Evolutionary conservation across 176 grass and related monocot genomes (phyloP), one percentile per base, ranked within the genome.

Genomic region (Eleusine indica): DNA sequence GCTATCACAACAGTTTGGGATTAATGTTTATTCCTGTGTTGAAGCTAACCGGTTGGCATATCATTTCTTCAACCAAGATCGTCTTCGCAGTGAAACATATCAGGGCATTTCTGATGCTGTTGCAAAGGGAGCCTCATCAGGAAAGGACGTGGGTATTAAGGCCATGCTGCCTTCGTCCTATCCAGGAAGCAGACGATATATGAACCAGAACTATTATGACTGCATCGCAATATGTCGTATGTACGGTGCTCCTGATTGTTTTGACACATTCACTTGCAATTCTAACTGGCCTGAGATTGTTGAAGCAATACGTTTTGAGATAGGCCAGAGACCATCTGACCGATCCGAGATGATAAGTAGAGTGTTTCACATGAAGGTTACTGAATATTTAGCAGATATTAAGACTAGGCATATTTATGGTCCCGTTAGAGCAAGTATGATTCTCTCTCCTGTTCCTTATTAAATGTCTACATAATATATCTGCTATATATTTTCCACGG

Each of bases 51-150:
- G 22, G 0, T 6, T 81, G 7, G 0, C 3, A 37, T 44, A 70
- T 9, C 28, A 18, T 3, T 21, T 16, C 0, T 67, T 48, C 10
- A 81, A 70, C 19, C 58, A 81, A 16, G 19, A 81, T 0, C 7
- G 17, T 0, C 7, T 81, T 0, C 78, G 39, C 0, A 17, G 7
- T 12, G 10, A 70, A 3, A 41, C 66, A 0, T 37, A 67, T 10
- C 62, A 81, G 2, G 78, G 78, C 1, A 81, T 81, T 3, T 17
- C 44, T 0, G 78, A 81, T 81, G 78, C 78, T 3, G 9, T 70
- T 5, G 9, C 39, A 1, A 7, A 22, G 2, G 46, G 43, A 1
- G 21, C 11, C 0, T 2, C 37, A 0, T 51, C 9, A 2, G 43
- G 51, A 0, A 68, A 18, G 2, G 28, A 29, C 18, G 16, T 79